Evolutionary conservation across 2,329 filamentous ascomycete species (phyloP), one percentile per base, ranked within the genome.

Genomic region (Trichoderma semiorbis): DNA sequence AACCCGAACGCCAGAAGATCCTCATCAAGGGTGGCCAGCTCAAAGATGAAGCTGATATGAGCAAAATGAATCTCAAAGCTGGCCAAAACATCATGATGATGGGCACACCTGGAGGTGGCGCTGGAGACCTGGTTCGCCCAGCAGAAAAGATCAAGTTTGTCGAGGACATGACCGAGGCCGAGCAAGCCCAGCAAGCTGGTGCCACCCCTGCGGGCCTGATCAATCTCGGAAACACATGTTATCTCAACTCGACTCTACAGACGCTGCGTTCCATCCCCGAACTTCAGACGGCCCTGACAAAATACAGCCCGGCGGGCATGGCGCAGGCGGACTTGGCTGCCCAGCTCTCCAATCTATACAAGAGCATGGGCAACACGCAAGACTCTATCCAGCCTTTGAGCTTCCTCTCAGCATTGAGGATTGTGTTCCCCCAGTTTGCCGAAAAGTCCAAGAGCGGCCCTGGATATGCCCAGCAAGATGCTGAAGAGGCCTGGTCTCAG

Each of bases 181-280:
- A 98, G 81, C 89, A 91, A 67, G 95, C 96, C 26, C 90, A 91
- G 81, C 89, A 92, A 79, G 92, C 91, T 72, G 94, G 93, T 72
- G 95, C 95, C 62, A 95, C 88, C 60, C 96, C 97, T 2, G 92
- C 95, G 71, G 96, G 96, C 61, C 85, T 99, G 73, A 88, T 92
- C 80, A 99, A 99, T 79, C 85, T 98, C 73, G 96, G 97, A 76
- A 99, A 99, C 82, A 99, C 97, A 5, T 99, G 96, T 85, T 99
- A 99, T 81, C 90, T 98, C 78, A 99, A 99, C 86, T 96, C 96
- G 64, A 97, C 95, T 0, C 86, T 99, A n/a, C 97, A 99, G 81
- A 92, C 94, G 5, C 85, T 99, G 75, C 91, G 93, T 74, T 88
- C 92, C 68, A 94, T 99, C 72, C 96, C 96, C 10, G 96, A 99